Base-by-base conservation (phyloP, 2,329 filamentous ascomycete species). In the Fusarium sp. region DNA sequence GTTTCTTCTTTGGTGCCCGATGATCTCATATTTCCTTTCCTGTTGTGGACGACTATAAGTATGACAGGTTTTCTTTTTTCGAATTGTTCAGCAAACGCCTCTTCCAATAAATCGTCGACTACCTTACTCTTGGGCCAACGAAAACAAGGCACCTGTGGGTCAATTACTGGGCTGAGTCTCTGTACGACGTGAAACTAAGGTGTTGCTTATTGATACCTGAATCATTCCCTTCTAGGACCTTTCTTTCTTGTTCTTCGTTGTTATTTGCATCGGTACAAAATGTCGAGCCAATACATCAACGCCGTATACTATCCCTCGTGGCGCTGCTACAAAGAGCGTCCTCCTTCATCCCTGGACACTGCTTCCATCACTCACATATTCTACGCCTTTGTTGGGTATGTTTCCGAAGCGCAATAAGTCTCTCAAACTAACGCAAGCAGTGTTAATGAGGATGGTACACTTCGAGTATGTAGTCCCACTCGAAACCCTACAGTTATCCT, bases 241-340 rank as follows among this genome's bases (percentile, higher is more conserved):
- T n/a, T 48, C n/a, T 13, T 41, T 15, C 28, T 26, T 38, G 22
- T 28, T 24, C 24, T 16, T 42, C 30, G 20, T 41, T 24, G 35
- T n/a, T 26, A 12, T 30, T 41, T n/a, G 24, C 2, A 15, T 36
- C 20, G 6, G 12, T 16, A 30, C 58, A 64, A 56, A 24, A 70
- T 77, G 73, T 42, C 75, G 7, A 22, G 11, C n/a, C 58, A 64
- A 38, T 74, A 77, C 54, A 77, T 78, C 58, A 83, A 84, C 51
- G 82, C 81, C 20, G 82, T 91, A 3, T 92, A 92, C 80, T 92
- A 91, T 78, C 89, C 90, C 10, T 91, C 90, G 72, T 92, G 90
- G 89, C 83, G 86, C 62, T 85, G 91, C 63, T 91, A 91, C 81
- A 86, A 85, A 67, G 84, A 87, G 60, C 87, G 88, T 61, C 85